Evolutionary conservation across 2,329 filamentous ascomycete genomes (phyloP).

Genomic region (Geosmithia flava): DNA sequence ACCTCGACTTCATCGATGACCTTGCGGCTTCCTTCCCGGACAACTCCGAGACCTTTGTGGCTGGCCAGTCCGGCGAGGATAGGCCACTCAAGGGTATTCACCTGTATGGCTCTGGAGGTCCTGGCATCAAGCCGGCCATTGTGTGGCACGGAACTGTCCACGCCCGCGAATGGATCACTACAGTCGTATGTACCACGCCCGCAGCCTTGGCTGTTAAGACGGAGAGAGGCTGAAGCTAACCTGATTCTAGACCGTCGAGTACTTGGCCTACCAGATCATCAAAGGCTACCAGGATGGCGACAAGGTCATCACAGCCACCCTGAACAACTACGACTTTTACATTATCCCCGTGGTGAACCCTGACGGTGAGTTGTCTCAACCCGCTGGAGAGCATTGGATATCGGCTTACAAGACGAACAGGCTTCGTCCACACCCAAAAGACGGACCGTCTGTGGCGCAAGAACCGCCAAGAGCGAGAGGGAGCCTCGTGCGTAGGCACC

Average conservation of each 20-base stretch:
- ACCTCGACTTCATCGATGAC: conserved; percentile 32
- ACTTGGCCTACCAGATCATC: conserved; percentile 36
- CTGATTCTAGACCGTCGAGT: conserved; percentile 28
- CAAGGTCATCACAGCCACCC: conserved; percentile 26
- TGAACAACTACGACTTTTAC: conserved; percentile 55
- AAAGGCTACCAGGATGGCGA: conserved; percentile 26
- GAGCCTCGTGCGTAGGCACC: conserved; percentile 32
- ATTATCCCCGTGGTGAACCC: conserved; percentile 52
- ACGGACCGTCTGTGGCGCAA: conserved; percentile 49
- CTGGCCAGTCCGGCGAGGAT: conserved; percentile 33
- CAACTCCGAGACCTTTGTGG: conserved; percentile 34
- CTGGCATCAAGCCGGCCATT: conserved; percentile 35
- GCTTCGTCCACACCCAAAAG: conserved; percentile 46
- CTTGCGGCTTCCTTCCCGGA: conserved; percentile 26
- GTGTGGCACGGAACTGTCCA: conserved; percentile 47
- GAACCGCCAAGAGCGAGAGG: conserved; percentile 32
- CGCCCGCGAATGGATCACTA: conserved; percentile 47
- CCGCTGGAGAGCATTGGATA: not conserved
- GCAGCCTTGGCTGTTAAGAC: not conserved
- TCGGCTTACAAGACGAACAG: conserved; percentile 13
- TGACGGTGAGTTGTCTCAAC: conserved; percentile 27
- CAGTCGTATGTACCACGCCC: conserved; percentile 9
- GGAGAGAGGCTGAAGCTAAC: not conserved
- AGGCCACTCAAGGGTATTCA: conserved; percentile 50
- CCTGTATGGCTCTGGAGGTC: conserved; percentile 33